Conservation (phyloP, 805 yeast genomes). For the Hemisphaericaspora nanyangensis region DNA sequence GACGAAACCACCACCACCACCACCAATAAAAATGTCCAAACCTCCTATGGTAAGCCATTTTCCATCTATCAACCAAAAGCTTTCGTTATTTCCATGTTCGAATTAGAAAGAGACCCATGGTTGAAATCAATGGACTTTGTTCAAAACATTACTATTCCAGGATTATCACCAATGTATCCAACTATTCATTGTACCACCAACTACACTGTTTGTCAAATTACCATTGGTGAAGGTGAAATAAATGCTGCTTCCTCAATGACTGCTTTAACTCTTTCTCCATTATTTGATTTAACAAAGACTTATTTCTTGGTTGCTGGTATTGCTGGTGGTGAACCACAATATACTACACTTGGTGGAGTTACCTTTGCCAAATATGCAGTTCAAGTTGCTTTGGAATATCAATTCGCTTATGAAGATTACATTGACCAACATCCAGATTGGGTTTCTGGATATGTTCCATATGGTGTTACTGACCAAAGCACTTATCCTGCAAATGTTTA, state of each 20-base stretch:
- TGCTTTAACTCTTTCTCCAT: slow-evolving; percentile 50
- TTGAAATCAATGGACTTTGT: slow-evolving; percentile 43
- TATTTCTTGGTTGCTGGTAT: slow-evolving; percentile 64
- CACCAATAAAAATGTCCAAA: slow-evolving; percentile 13
- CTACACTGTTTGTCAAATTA: slow-evolving; percentile 51
- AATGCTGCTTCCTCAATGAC: slow-evolving; percentile 60
- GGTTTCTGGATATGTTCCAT: slow-evolving; percentile 58
- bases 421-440: slow-evolving; percentile 39
- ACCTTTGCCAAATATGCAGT: slow-evolving; percentile 59
- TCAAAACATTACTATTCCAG: slow-evolving; percentile 60
- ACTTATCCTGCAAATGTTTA: slow-evolving; percentile 52
- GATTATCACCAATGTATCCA: slow-evolving; percentile 59
- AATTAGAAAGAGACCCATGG: slow-evolving; percentile 52
- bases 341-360: slow-evolving; percentile 57
- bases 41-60: slow-evolving; percentile 26
- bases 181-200: slow-evolving; percentile 50
- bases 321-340: slow-evolving; percentile 58
- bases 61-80: slow-evolving; percentile 49
- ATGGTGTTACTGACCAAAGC: slow-evolving; percentile 47
- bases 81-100: slow-evolving; percentile 54
- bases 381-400: slow-evolving; percentile 57
- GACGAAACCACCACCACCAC: slow-evolving; percentile 7
- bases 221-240: slow-evolving; percentile 69
- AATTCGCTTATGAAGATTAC: slow-evolving; percentile 49
- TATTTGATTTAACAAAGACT: slow-evolving; percentile 55